These are phyloP conservation scores for Megacollybia platyphylla DNA, from an alignment of 1,284 basidiomycete species.

Conservation along the genomic window DNA sequence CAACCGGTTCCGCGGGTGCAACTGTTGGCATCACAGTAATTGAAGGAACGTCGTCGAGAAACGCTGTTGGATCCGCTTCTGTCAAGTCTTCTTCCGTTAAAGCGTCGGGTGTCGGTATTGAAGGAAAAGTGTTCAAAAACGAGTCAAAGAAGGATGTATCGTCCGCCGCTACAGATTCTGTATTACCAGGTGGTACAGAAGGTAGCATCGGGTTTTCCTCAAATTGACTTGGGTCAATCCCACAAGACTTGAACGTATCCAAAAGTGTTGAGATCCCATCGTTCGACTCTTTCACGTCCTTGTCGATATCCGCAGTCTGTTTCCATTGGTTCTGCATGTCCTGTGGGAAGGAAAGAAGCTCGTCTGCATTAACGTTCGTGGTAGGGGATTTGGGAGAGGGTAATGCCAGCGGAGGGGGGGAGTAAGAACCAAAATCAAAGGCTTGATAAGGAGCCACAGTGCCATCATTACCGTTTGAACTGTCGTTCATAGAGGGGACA, in stretches of 20 bases:
- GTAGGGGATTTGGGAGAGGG: constrained; percentile 8
- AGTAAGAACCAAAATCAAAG: constrained; percentile 6
- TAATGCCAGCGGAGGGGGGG: constrained; percentile 5
- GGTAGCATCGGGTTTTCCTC: constrained; percentile 8
- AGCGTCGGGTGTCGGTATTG: background rate
- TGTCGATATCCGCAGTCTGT: constrained; percentile 52
- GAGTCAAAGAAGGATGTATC: constrained; percentile 3
- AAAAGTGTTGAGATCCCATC: constrained; percentile 65
- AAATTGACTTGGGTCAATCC: constrained; percentile 39
- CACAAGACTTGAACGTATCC: constrained; percentile 33
- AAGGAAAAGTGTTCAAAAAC: constrained; percentile 5
- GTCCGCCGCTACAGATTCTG: background rate
- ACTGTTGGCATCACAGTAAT: background rate
- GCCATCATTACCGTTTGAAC: constrained; percentile 2
- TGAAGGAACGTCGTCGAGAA: background rate
- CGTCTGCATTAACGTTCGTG: constrained; percentile 11
- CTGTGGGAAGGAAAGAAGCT: constrained; percentile 25
- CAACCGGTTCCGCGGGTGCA: background rate
- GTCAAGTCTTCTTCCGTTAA: background rate
- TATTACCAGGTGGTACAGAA: constrained; percentile 1
- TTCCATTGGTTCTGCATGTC: constrained; percentile 46
- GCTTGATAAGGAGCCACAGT: constrained; percentile 4
- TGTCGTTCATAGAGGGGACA: constrained; percentile 12
- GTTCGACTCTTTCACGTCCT: constrained; percentile 64
- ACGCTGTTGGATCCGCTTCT: too few species aligned